Evolutionary conservation across 176 grass and related monocot species (phyloP).

Genomic region (Oryza australiensis): DNA sequence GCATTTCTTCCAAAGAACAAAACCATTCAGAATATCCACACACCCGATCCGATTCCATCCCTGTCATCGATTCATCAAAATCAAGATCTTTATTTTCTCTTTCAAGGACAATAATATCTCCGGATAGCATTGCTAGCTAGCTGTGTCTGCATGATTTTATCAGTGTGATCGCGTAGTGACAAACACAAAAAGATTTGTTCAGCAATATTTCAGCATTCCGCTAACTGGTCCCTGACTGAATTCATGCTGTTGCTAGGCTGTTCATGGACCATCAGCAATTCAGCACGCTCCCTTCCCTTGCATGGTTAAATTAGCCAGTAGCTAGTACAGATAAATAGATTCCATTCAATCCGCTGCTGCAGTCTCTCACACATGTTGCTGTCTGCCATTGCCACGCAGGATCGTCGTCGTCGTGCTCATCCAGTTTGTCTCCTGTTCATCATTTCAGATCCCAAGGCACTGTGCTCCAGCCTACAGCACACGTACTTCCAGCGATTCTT

Average conservation of each 20-base stretch:
- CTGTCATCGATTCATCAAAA: neutral
- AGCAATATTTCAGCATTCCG: neutral
- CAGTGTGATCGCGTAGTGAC: slow-evolving; percentile 2
- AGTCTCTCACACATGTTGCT: neutral
- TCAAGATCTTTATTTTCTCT: neutral
- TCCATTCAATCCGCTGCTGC: neutral
- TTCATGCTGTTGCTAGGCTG: slow-evolving; percentile 23
- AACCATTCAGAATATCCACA: neutral
- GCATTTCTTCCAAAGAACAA: neutral
- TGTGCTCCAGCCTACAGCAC: neutral
- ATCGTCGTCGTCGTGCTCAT: neutral
- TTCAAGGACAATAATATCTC: neutral
- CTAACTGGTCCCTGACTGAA: slow-evolving; percentile 3
- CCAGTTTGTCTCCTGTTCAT: neutral
- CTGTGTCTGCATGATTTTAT: neutral
- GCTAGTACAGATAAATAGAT: neutral
- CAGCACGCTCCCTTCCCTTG: neutral
- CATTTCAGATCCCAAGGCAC: neutral
- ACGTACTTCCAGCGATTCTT: neutral
- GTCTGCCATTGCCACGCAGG: neutral
- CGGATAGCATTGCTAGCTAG: slow-evolving; percentile 24
- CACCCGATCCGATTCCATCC: neutral
- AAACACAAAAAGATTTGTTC: slow-evolving; percentile 3
- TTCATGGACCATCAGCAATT: slow-evolving; percentile 8
- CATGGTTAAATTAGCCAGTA: neutral